Conservation (phyloP, 1,284 basidiomycete genomes). For the Cutaneotrichosporon sp. region DNA sequence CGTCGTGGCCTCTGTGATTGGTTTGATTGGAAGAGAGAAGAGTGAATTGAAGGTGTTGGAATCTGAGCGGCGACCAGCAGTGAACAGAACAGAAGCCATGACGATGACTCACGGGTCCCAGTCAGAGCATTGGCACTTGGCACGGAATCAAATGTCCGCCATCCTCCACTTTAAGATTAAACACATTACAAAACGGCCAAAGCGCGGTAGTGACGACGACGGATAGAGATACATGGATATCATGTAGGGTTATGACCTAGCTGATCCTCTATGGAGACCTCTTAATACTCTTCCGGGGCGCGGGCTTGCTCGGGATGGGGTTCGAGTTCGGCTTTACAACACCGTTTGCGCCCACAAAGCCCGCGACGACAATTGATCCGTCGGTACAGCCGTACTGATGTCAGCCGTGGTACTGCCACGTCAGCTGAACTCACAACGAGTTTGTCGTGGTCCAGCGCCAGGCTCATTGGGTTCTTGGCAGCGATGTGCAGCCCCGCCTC, state of each 20-base stretch:
- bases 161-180: neutral
- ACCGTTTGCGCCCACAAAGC: constrained; percentile 25
- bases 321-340: neutral
- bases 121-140: neutral
- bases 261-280: neutral
- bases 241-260: neutral
- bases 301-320: neutral
- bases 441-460: constrained; percentile 43
- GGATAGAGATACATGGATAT: neutral
- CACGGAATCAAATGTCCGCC: constrained; percentile 7
- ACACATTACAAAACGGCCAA: too few relatives aligned
- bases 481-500: constrained; percentile 30
- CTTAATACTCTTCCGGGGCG: neutral
- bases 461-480: constrained; percentile 43
- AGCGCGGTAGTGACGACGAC: neutral
- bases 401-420: neutral
- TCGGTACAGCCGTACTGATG: constrained; percentile 44
- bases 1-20: neutral
- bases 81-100: neutral
- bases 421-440: constrained; percentile 34
- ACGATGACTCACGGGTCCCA: constrained; percentile 10
- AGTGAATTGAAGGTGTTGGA: neutral
- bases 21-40: neutral
- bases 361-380: constrained; percentile 39
- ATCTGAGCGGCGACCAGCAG: neutral